Evolutionary conservation across 805 yeast genomes (phyloP).

Genomic region (Metschnikowia continentalis): DNA sequence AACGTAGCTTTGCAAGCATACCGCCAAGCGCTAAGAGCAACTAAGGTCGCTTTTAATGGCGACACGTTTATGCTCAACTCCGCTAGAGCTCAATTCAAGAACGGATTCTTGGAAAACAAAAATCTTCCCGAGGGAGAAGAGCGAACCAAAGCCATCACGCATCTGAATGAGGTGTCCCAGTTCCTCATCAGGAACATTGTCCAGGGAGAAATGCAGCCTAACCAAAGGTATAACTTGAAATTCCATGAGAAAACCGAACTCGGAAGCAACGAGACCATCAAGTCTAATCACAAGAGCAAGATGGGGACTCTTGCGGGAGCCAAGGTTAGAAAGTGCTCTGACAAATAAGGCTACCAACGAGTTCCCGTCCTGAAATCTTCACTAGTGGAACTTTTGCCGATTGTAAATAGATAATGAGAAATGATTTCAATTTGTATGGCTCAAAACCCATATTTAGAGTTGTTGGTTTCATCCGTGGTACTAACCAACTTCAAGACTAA

Average conservation of each 20-base stretch:
- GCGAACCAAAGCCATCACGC: slow-evolving; percentile 33
- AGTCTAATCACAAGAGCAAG: slow-evolving; percentile 41
- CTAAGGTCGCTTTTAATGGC: slow-evolving; percentile 53
- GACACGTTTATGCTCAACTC: slow-evolving; percentile 50
- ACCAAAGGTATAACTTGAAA: slow-evolving; percentile 49
- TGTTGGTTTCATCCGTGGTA: neutral
- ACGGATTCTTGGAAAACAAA: slow-evolving; percentile 43
- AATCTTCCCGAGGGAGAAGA: slow-evolving; percentile 33
- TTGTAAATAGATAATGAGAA: slow-evolving; percentile 3
- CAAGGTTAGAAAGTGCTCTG: slow-evolving; percentile 39
- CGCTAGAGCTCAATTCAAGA: slow-evolving; percentile 56
- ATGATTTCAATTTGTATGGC: neutral
- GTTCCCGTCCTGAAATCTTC: neutral
- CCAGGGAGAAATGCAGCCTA: slow-evolving; percentile 60
- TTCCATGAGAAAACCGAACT: slow-evolving; percentile 81
- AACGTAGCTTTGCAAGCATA: slow-evolving; percentile 43
- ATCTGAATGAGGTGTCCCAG: slow-evolving; percentile 62
- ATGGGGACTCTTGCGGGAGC: slow-evolving; percentile 49
- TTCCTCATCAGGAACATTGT: slow-evolving; percentile 77
- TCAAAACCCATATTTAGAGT: neutral
- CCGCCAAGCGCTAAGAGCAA: slow-evolving; percentile 63
- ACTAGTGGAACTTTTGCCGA: neutral
- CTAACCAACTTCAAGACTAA: neutral
- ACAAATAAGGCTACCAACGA: slow-evolving; percentile 1
- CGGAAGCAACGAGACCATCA: slow-evolving; percentile 84